Evolutionary conservation across 768 basidiomycete species (phyloP), one percentile per base, ranked within the genome.

Genomic region (Psilocybe tampanensis): DNA sequence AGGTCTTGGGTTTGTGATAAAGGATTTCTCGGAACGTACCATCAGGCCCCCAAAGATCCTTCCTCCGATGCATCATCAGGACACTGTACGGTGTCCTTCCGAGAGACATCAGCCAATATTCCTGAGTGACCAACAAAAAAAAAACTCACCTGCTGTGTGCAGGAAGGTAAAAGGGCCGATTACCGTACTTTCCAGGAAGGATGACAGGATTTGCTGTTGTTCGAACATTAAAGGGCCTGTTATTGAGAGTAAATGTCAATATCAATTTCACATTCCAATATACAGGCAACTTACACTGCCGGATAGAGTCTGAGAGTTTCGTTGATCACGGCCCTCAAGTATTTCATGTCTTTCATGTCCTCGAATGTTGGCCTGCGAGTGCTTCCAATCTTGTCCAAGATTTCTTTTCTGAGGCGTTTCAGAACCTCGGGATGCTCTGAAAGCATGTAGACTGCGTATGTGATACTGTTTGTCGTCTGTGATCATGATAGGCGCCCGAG

Each of bases 31-130:
- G 2, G 36, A 26, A 44, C 72, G 4, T 60, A 85, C 85, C 86
- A 64, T 88, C 86, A 1, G 85, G 84, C 0, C 87, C 87, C 87
- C 87, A 89, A 2, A 86, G 75, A 60, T 86, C 84, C 48, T 69
- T 76, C 29, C 85, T 75, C 6, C 86, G 76, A 34, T 89, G 88
- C 84, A 87, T 86, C 29, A 81, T 68, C 56, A 78, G 73, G 4
- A 85, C 76, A 8, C 80, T 77, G 61, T 84, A 88, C 0, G 68
- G 56, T 22, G 71, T 60, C 42, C 82, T 81, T 34, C 19, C 2
- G 8, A 33, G 41, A 21, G 11, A 44, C 15, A 17, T 41, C 12
- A 45, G 7, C 13, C 13, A 26, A 11, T 19, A 15, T 6, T 11
- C 17, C 1, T 13, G 12, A 8, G 44, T 9, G 18, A n/a, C 7